Evolutionary conservation across 2,329 filamentous ascomycete species (phyloP), one percentile per base, ranked within the genome.

Genomic region (Colletotrichum cordylinicola): DNA sequence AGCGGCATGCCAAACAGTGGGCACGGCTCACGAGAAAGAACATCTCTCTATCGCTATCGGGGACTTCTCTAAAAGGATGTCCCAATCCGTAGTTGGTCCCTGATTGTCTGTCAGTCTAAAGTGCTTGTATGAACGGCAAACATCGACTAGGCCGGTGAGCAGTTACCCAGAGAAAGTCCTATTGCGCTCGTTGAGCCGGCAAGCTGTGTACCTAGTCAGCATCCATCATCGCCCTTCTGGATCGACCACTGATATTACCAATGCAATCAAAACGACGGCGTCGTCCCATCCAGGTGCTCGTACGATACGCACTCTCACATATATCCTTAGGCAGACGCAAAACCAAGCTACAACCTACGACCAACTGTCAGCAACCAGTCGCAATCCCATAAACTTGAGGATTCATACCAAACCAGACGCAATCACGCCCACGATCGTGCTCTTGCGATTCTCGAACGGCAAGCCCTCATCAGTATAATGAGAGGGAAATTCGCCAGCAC

Each of bases 231-330:
- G 6, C 1, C 8, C 5, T 16, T 4, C n/a, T 7, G 2, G 10
- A n/a, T n/a, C n/a, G n/a, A n/a, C n/a, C n/a, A n/a, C n/a, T n/a
- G n/a, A n/a, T n/a, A n/a, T n/a, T n/a, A 74, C 71, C 2, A 74
- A 43, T 24, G 71, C 71, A 13, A 70, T 13, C 9, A 74, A 66
- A 4, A 74, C 24, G 15, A 74, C 65, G 31, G 55, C 8, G 18
- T 74, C 71, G 27, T 74, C 71, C 71, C 71, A 74, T 13, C 71
- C 71, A 16, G 71, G 56, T 10, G 39, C 31, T 24, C 66, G 65
- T 48, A 43, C 8, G 12, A 64, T 10, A 9, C 18, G 56, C 6
- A 65, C 21, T 64, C 71, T 64, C n/a, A 39, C 31, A 27, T 43
- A 74, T 13, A 74, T 21, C 27, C 71, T 58, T 12, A 74, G 39